A percentile compares a stretch with the other conserved stretches of the same genome.
Conservation (phyloP, 2,329 filamentous ascomycete species). For the Aspergillus tamarii region DNA sequence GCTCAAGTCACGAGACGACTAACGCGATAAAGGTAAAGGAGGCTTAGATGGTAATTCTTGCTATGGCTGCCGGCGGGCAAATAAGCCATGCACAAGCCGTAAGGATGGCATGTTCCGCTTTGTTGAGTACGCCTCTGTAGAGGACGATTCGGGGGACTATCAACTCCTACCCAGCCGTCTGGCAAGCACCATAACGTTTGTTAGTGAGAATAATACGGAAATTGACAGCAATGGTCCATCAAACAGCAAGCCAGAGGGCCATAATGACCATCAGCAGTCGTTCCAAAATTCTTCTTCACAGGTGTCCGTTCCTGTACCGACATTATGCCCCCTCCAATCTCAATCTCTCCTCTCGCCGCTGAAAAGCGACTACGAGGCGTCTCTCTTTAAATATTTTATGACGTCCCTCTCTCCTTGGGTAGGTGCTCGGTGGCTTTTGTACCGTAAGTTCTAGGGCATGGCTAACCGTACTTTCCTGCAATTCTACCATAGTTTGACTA, state of each 20-base stretch:
- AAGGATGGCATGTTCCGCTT: constrained; percentile 3
- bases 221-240: background rate
- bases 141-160: background rate
- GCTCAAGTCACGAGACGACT: background rate
- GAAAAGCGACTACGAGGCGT: background rate
- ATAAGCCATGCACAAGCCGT: background rate
- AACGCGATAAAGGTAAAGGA: background rate
- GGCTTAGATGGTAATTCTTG: background rate
- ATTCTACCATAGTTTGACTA: constrained; percentile 4
- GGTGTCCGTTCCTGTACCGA: background rate
- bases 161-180: background rate
- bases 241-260: background rate
- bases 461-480: background rate
- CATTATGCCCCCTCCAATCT: background rate
- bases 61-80: background rate
- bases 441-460: background rate
- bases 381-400: constrained; percentile 8
- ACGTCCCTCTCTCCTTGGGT: constrained; percentile 6
- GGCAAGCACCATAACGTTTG: background rate
- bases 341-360: background rate
- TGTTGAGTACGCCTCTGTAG: background rate
- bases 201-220: background rate
- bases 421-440: background rate
- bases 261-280: background rate
- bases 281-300: background rate